Evolutionary conservation across 176 grass and related monocot genomes (phyloP), one percentile per base, ranked within the genome.

Genomic region (Avena eriantha): DNA sequence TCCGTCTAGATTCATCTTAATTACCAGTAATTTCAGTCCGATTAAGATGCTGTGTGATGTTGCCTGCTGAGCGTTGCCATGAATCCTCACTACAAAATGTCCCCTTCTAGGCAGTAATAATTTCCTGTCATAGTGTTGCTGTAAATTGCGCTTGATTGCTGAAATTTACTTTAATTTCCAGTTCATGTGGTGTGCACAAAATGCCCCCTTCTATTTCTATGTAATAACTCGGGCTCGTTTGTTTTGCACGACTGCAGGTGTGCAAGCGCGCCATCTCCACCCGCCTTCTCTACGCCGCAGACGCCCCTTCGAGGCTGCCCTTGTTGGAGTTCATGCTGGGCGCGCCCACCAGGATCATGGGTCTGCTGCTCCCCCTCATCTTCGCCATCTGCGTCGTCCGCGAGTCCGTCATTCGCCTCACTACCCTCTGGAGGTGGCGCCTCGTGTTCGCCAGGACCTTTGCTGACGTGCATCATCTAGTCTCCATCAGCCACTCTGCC

Each of bases 231-330:
- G 29, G 29, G 29, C 29, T 29, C 15, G 16, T 39, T 9, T 35
- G 16, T 69, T 39, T 73, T 18, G 4, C 10, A 2, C n/a, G 21
- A 41, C 47, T 55, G 23, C 70, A 88, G 87, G 81, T 88, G 24
- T 88, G 81, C 74, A 79, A 53, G 21, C 53, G 21, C 26, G 16
- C 4, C 68, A 87, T 87, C 46, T 76, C 26, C 21, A 65, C 64
- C 57, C 36, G 57, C 79, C 68, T 68, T 57, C 5, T 87, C 70
- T 87, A 87, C 47, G 78, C 86, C 6, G 33, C 58, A 0, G n/a
- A 76, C 21, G 86, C 79, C 66, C 86, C 86, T 18, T n/a, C 58
- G 13, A 61, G 87, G 81, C 74, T 88, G 47, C 43, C 87, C 21
- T 0, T 79, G 10, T 60, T 19, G 9, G 81, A 79, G 54, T 84